A percentile compares a stretch with the other conserved stretches of the same genome.
Evolutionary conservation across 805 yeast species (phyloP).

Genomic region (Blastobotrys peoriensis): DNA sequence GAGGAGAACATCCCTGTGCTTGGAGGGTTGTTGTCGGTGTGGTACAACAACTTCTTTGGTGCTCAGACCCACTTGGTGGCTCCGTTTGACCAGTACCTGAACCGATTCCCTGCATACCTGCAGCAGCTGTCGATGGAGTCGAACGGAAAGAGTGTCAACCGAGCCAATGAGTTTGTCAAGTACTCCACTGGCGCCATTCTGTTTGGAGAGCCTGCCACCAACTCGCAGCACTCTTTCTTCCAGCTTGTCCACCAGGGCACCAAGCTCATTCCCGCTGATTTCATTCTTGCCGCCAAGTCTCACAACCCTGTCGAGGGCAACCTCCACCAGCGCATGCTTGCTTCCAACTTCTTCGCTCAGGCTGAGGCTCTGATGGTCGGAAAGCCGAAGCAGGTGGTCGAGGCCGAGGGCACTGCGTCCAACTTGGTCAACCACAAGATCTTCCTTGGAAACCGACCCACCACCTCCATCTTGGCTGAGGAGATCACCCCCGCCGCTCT

Average conservation of each 20-base stretch:
- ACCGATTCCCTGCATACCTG: conserved; percentile 98
- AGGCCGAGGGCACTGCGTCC: conserved; percentile 84
- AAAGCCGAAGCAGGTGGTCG: conserved; percentile 69
- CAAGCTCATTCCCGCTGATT: conserved; percentile 93
- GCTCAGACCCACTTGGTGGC: conserved; percentile 98
- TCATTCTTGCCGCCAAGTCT: conserved; percentile 93
- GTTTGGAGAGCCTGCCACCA: conserved; percentile 98
- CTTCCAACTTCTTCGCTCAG: conserved; percentile 98
- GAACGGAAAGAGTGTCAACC: conserved; percentile 95
- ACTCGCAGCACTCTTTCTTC: conserved; percentile 99
- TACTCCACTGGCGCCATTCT: conserved; percentile 94
- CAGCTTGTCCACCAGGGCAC: conserved; percentile 99
- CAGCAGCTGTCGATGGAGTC: conserved; percentile 99
- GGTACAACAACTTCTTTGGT: conserved; percentile 98
- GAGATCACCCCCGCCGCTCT: conserved; percentile 93
- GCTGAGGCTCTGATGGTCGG: conserved; percentile 97
- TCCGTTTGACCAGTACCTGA: conserved; percentile 97
- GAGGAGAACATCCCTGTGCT: conserved; percentile 87
- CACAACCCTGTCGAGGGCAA: conserved; percentile 95
- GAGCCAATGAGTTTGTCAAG: conserved; percentile 84
- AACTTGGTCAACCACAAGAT: conserved; percentile 90
- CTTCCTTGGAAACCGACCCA: conserved; percentile 98
- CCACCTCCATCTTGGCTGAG: conserved; percentile 93
- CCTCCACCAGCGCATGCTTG: conserved; percentile 95
- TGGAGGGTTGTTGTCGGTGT: conserved; percentile 90